Conservation (phyloP, 2,329 filamentous ascomycete species). For the Xylariaceae sp. region DNA sequence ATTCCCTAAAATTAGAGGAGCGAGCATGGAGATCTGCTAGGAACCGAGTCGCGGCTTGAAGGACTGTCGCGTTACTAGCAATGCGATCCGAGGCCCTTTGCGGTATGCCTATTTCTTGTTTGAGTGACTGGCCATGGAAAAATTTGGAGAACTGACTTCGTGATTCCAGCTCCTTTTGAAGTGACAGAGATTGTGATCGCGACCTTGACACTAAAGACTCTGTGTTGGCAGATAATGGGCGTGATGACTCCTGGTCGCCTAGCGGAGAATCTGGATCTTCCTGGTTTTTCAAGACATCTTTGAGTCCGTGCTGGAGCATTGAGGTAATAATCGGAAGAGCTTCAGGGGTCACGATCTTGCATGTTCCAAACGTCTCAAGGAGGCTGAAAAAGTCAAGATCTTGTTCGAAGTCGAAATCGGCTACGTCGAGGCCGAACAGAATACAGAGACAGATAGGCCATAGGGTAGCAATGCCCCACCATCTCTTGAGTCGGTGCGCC, state of each 20-base stretch:
- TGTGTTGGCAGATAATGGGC: constrained; percentile 22
- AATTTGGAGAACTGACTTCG: constrained; percentile 39
- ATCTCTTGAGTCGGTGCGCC: constrained; percentile 72
- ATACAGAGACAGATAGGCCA: constrained; percentile 89
- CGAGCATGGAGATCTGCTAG: constrained; percentile 71
- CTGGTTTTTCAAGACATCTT: constrained; percentile 60
- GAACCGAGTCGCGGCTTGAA: constrained; percentile 75
- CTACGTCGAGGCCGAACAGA: constrained; percentile 78
- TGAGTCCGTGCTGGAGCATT: constrained; percentile 83
- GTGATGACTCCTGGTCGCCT: constrained; percentile 21
- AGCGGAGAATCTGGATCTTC: constrained; percentile 53
- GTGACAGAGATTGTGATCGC: constrained; percentile 60
- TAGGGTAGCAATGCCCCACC: constrained; percentile 80
- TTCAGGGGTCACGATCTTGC: constrained; percentile 68
- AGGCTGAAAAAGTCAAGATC: constrained; percentile 71
- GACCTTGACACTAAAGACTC: constrained; percentile 33
- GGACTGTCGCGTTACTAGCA: constrained; percentile 55
- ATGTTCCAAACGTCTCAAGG: constrained; percentile 64
- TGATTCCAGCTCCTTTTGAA: constrained; percentile 54
- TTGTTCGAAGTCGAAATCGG: constrained; percentile 65
- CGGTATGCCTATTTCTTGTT: constrained; percentile 32
- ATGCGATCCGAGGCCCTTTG: constrained; percentile 45
- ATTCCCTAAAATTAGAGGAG: constrained; percentile 75
- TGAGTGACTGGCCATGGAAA: neutral
- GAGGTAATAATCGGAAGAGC: constrained; percentile 72